These are phyloP conservation scores for Setomelanomma holmii DNA, from an alignment of 2,329 filamentous ascomycete genomes.

Conservation along the genomic window DNA sequence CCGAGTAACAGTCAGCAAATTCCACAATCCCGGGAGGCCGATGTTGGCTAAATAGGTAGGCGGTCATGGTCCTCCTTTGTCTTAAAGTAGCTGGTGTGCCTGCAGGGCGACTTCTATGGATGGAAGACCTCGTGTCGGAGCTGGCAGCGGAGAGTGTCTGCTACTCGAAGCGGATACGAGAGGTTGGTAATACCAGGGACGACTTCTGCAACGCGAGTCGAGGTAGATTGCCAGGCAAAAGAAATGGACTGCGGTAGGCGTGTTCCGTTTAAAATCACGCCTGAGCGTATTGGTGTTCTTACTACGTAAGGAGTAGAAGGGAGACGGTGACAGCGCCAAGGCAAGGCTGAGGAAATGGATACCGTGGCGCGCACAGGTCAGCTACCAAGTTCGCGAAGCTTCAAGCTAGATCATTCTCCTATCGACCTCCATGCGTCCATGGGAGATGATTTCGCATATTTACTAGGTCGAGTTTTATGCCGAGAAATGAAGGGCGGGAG, in stretches of 20 bases:
- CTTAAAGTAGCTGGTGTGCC: neutral
- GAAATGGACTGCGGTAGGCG: neutral
- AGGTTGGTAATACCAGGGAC: neutral
- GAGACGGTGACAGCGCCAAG: neutral
- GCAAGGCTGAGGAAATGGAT: neutral
- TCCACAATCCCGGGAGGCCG: conserved; percentile 8
- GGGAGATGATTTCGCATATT: neutral
- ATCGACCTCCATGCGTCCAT: neutral
- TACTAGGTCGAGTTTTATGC: neutral
- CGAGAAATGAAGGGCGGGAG: neutral
- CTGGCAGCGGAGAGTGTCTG: neutral
- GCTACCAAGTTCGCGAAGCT: neutral
- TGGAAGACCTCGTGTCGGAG: neutral
- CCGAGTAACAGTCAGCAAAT: conserved; percentile 12
- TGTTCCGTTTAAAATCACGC: neutral
- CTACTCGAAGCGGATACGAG: neutral
- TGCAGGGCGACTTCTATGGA: neutral
- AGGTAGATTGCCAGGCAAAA: neutral
- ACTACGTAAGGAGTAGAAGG: neutral
- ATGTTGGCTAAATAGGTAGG: conserved; percentile 18
- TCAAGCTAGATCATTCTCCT: neutral
- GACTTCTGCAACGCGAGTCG: neutral
- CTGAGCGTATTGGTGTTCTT: neutral
- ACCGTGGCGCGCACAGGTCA: neutral
- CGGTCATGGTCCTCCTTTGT: neutral